Conservation (phyloP, 73 alveolate species). For the Tetrahymena borealis region DNA sequence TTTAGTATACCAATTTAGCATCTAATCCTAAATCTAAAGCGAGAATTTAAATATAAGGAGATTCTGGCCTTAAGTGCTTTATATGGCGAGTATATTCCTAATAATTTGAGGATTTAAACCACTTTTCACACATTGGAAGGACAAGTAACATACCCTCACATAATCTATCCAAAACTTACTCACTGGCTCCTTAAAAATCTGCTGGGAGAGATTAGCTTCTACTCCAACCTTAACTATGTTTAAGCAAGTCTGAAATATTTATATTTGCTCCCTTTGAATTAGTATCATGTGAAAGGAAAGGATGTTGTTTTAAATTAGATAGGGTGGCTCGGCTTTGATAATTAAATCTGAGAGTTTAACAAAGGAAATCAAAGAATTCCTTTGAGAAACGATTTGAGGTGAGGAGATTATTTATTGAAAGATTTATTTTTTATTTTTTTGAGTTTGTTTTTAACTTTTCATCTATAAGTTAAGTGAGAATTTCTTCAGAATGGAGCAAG, state of each 20-base stretch:
- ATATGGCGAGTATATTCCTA: not conserved
- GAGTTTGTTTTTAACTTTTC: not conserved
- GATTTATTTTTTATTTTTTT: not conserved
- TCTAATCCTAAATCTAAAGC: not conserved
- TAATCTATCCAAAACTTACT: not conserved
- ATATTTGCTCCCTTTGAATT: not conserved
- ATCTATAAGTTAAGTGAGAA: not conserved
- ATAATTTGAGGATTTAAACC: not conserved
- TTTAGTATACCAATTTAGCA: not conserved
- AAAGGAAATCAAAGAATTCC: not conserved
- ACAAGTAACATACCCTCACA: not conserved
- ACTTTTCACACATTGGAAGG: not conserved
- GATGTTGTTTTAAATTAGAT: not conserved
- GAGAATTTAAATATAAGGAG: not conserved
- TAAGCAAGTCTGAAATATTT: not conserved
- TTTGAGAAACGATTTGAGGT: not conserved
- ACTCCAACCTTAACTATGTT: conserved; percentile 1
- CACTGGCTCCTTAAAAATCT: not conserved
- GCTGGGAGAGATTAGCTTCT: not conserved
- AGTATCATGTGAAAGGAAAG: not conserved
- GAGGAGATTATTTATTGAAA: not conserved
- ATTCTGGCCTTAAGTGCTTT: not conserved
- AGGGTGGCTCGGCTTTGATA: not conserved
- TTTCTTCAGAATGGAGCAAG: not conserved
- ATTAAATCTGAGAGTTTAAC: not conserved